Base-by-base conservation (phyloP, 306 rosid species). In the Sophora flavescens region DNA sequence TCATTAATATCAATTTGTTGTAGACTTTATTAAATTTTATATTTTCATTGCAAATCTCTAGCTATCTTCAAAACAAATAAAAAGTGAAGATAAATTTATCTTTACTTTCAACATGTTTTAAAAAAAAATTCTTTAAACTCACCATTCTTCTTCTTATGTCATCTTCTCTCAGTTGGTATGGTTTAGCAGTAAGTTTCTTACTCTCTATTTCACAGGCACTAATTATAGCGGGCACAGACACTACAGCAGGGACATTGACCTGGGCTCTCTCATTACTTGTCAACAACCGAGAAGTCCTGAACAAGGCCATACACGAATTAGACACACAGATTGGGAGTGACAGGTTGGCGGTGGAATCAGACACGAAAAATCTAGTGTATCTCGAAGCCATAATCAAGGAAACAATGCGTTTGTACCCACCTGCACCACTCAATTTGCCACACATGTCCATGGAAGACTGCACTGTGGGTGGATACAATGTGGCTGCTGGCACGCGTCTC, bases 361-460 rank as follows among this genome's bases (percentile, higher is more conserved):
- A 92, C 35, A 12, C 87, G 1, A 18, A 7, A 3, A 86, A 86
- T 0, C 10, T 90, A 1, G 76, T 33, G 3, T 88, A 90, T 65
- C 41, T 92, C 2, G 65, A 88, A 58, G 87, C 89, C 38, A 75
- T 83, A 9, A 16, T 87, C 0, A 92, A 87, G 48, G 94, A 91
- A 56, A 78, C 91, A 0, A 0, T 89, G 45, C 84, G 97, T 0
- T 16, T 91, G 64, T 86, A 86, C 16, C 93, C 92, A 13, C 56
- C 85, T 0, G 91, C 35, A 6, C 91, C 89, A 2, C 72, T 92
- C 0, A 53, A 10, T 30, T 7, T 60, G 0, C 87, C 86, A 0
- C 93, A 66, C 2, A 80, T 75, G 45, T 84, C 80, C 36, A 66
- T 8, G 2, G 60, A 86, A 51, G 93, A 92, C 0, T 88, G 92